Percentiles rank a stretch among this genome's conserved stretches.
Evolutionary conservation across 345 rosid species (phyloP).

Genomic region (Pistacia atlantica): DNA sequence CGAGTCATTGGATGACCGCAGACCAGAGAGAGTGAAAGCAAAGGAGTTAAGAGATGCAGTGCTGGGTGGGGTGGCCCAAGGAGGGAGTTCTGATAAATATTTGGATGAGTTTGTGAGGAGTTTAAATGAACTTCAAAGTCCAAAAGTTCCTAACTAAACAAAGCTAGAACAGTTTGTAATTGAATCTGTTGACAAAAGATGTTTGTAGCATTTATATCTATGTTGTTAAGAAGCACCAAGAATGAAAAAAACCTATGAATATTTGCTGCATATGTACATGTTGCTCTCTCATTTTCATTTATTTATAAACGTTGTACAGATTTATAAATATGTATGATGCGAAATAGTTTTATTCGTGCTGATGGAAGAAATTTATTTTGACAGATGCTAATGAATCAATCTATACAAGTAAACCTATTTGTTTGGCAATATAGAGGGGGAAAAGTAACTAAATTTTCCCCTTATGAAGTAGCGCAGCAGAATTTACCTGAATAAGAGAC

Average conservation of each 20-base stretch:
- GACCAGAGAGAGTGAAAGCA: constrained; percentile 19
- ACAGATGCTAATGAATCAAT: too few species aligned
- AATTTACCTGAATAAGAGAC: not conserved
- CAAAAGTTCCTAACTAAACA: not conserved
- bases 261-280: too few species aligned
- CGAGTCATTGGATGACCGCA: constrained; percentile 24
- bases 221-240: too few species aligned
- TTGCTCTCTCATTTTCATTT: not conserved
- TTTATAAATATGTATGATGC: too few species aligned
- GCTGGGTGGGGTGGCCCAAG: constrained; percentile 10
- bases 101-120: constrained; percentile 25
- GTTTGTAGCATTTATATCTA: too few species aligned
- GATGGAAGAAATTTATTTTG: too few species aligned
- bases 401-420: not conserved
- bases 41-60: constrained; percentile 25
- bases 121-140: not conserved
- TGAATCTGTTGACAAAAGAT: too few species aligned
- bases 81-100: constrained; percentile 39
- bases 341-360: too few species aligned
- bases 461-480: not conserved
- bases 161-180: too few species aligned
- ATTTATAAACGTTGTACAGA: not conserved
- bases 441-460: not conserved
- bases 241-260: too few species aligned
- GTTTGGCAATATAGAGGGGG: not conserved